These are phyloP conservation scores for Beauveria sp. DNA, from an alignment of 2,329 filamentous ascomycete species.

Conservation along the genomic window DNA sequence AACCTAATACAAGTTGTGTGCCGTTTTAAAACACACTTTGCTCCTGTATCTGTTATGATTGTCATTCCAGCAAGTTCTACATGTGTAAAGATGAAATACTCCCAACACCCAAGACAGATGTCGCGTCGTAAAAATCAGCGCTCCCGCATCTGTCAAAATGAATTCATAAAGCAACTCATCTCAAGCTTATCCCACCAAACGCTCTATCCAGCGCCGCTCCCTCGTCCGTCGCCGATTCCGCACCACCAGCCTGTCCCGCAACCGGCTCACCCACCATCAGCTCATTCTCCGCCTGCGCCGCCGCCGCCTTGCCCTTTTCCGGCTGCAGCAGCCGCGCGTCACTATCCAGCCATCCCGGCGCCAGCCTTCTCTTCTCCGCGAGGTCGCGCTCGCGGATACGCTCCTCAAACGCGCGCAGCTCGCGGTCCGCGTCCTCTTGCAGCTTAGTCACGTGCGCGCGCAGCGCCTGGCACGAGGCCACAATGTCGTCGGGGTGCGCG, in stretches of 20 bases:
- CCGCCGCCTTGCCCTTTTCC: slow-evolving; percentile 37
- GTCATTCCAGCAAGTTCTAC: background rate
- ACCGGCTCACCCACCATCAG: background rate
- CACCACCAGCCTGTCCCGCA: slow-evolving; percentile 14
- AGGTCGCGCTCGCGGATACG: slow-evolving; percentile 57
- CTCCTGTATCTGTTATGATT: background rate
- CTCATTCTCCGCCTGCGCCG: slow-evolving; percentile 14
- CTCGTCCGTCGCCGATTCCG: slow-evolving; percentile 38
- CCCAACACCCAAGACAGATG: no score
- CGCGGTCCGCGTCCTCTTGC: slow-evolving; percentile 57
- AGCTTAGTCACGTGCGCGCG: slow-evolving; percentile 66
- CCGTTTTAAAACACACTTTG: background rate
- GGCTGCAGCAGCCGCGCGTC: slow-evolving; percentile 63
- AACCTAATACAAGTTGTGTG: slow-evolving; percentile 6
- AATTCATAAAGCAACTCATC: slow-evolving; percentile 12
- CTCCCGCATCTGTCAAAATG: no score
- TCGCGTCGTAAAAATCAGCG: no score
- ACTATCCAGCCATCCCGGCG: slow-evolving; percentile 75
- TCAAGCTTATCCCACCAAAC: slow-evolving; percentile 42
- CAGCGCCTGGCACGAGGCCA: slow-evolving; percentile 71
- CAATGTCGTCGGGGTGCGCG: slow-evolving; percentile 80
- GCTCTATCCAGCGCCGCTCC: slow-evolving; percentile 51
- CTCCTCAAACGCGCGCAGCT: slow-evolving; percentile 64
- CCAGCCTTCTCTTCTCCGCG: slow-evolving; percentile 71
- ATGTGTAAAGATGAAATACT: no score